phyloP scores from a whole-genome alignment of 1,284 basidiomycete species.

The Pyrrhoderma noxium region DNA sequence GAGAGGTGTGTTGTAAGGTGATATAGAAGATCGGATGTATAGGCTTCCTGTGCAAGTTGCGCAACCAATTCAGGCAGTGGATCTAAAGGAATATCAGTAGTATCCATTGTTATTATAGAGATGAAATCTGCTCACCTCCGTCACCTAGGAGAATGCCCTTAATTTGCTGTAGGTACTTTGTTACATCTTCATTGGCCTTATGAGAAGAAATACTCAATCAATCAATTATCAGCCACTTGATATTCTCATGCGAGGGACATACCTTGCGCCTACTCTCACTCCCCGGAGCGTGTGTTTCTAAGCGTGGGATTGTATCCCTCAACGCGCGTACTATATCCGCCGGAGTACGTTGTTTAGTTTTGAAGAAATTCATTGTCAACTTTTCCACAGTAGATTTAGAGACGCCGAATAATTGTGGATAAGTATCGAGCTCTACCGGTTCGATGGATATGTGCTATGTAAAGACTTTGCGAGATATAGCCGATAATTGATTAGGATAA shows the following conservation, averaged over 20 bases:
- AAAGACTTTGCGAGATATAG: no score
- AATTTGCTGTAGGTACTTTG: constrained; percentile 84
- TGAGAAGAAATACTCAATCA: background rate
- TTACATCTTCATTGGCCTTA: constrained; percentile 81
- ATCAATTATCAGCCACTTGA: constrained; percentile 3
- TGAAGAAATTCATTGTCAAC: constrained; percentile 90
- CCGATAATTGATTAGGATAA: no score
- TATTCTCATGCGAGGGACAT: constrained; percentile 22
- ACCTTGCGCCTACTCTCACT: constrained; percentile 77
- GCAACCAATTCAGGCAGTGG: constrained; percentile 82
- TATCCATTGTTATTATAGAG: constrained; percentile 7
- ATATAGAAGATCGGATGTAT: constrained; percentile 83
- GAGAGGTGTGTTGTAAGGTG: constrained; percentile 77
- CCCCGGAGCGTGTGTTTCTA: constrained; percentile 69
- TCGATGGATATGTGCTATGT: no score
- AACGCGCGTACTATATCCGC: constrained; percentile 77
- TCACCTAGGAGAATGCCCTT: constrained; percentile 85
- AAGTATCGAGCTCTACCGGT: no score
- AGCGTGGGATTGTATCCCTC: constrained; percentile 68
- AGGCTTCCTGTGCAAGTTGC: constrained; percentile 93
- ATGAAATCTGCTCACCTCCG: constrained; percentile 47
- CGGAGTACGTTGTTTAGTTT: constrained; percentile 79
- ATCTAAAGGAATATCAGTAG: constrained; percentile 35
- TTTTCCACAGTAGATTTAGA: background rate
- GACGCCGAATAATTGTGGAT: background rate